Evolutionary conservation across 192 early-diverging fungal genomes (phyloP).

Genomic region (Backusella morwellensis): DNA sequence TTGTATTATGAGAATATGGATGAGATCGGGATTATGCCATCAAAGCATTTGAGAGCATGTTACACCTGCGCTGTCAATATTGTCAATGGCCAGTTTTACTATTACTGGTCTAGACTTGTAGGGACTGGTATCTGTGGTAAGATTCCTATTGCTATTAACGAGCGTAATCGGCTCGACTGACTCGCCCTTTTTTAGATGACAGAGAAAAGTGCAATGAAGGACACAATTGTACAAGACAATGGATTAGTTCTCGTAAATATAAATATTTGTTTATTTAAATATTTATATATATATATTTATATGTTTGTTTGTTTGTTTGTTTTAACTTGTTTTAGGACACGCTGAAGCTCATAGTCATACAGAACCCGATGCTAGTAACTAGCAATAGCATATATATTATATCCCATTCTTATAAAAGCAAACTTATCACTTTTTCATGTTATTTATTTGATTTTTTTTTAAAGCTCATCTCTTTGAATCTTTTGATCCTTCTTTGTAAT

Average conservation of each 20-base stretch:
- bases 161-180: neutral
- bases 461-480: constrained; percentile 16
- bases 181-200: neutral
- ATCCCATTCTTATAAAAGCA: neutral
- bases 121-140: neutral
- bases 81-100: constrained; percentile 14
- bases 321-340: neutral
- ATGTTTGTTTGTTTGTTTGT: neutral
- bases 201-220: neutral
- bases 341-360: neutral
- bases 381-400: neutral
- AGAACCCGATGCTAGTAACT: neutral
- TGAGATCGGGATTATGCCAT: neutral
- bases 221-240: neutral
- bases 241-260: neutral
- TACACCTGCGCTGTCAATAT: constrained; percentile 10
- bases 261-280: neutral
- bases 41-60: constrained; percentile 4
- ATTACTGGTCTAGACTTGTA: constrained; percentile 8
- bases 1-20: neutral
- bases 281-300: neutral
- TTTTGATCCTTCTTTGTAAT: neutral
- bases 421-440: neutral
- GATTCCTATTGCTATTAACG: neutral
- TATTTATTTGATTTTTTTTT: neutral